Evolutionary conservation across 2,329 filamentous ascomycete genomes (phyloP).

Genomic region (Verticillium klebahnii): DNA sequence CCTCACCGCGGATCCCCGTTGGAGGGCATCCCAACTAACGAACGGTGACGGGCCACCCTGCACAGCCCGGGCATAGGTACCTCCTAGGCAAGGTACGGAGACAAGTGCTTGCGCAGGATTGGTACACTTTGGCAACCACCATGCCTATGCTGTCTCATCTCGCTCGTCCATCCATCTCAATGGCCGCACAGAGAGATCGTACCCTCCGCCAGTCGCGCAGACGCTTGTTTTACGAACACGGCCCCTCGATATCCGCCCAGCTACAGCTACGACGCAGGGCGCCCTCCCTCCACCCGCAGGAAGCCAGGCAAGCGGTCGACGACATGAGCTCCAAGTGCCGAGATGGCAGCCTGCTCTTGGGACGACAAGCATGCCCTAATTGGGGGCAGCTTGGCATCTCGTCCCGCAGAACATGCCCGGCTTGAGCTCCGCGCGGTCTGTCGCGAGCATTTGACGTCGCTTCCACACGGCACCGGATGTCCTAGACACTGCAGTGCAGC

Average conservation of each 20-base stretch:
- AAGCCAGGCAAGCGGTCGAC: background rate
- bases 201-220: background rate
- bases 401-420: background rate
- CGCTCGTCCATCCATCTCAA: background rate
- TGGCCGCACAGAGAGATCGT: background rate
- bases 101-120: background rate
- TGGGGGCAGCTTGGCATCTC: background rate
- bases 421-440: background rate
- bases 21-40: background rate
- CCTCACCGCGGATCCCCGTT: constrained; percentile 6
- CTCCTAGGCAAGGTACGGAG: background rate
- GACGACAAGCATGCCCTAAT: background rate
- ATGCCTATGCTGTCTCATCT: background rate
- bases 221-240: background rate
- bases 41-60: constrained; percentile 1
- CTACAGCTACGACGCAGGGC: no score
- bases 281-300: background rate
- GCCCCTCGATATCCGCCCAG: no score
- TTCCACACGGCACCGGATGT: background rate
- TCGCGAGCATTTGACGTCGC: background rate
- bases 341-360: background rate
- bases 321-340: background rate
- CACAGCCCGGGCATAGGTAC: constrained; percentile 10
- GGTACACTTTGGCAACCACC: background rate
- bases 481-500: background rate